Evolutionary conservation across 306 rosid genomes (phyloP).

Genomic region (Trichosanthes cucumerina): DNA sequence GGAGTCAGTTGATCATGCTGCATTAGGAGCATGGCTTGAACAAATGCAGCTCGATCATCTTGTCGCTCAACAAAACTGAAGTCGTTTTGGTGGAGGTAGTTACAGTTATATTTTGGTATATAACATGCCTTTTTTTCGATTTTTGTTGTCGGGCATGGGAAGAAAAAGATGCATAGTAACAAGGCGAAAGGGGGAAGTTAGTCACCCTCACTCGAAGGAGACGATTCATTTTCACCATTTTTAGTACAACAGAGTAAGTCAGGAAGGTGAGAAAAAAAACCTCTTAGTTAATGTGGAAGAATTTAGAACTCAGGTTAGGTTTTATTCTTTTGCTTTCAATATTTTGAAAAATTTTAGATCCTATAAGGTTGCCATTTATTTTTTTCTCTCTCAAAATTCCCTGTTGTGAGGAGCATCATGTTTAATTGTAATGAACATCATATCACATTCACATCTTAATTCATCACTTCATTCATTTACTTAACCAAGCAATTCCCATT

Average conservation of each 20-base stretch:
- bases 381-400: slow-evolving; percentile 10
- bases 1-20: slow-evolving; percentile 45
- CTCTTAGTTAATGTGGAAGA: not conserved
- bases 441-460: slow-evolving; percentile 16
- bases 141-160: slow-evolving; percentile 31
- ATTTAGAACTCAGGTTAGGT: slow-evolving; percentile 4
- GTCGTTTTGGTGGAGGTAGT: slow-evolving; percentile 27
- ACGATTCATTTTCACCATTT: slow-evolving; percentile 34
- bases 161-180: slow-evolving; percentile 8
- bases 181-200: not conserved
- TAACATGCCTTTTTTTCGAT: slow-evolving; percentile 23
- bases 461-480: slow-evolving; percentile 19
- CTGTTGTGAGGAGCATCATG: slow-evolving; percentile 4
- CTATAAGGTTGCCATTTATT: slow-evolving; percentile 31
- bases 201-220: slow-evolving; percentile 9
- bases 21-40: slow-evolving; percentile 55
- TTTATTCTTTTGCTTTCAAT: slow-evolving; percentile 32
- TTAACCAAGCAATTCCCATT: not conserved
- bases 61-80: slow-evolving; percentile 61
- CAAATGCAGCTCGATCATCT: slow-evolving; percentile 57
- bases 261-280: slow-evolving; percentile 1
- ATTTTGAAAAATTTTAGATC: slow-evolving; percentile 40
- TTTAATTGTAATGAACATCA: slow-evolving; percentile 11
- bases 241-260: not conserved
- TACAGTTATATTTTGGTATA: slow-evolving; percentile 29